Percentiles rank a stretch among this genome's conserved stretches.
These are phyloP conservation scores for Botrytis paeoniae DNA, from an alignment of 2,329 filamentous ascomycete species.

Conservation along the genomic window DNA sequence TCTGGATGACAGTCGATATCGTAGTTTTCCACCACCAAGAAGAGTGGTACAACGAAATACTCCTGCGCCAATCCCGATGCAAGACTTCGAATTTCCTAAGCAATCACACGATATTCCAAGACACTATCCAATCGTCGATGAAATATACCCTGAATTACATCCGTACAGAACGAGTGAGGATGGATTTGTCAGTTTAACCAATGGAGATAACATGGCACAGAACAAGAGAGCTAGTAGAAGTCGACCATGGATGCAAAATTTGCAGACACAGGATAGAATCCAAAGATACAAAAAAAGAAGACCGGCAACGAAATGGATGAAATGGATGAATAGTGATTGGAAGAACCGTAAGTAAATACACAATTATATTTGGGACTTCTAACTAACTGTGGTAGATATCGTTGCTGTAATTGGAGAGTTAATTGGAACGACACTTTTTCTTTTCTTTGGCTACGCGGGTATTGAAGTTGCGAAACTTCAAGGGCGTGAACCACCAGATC, in stretches of 20 bases:
- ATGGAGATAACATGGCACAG: neutral
- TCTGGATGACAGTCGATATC: conserved; percentile 2
- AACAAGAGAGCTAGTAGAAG: neutral
- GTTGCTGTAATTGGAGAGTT: conserved; percentile 35
- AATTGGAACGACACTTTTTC: conserved; percentile 39
- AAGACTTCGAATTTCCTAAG: neutral
- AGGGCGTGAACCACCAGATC: conserved; percentile 22
- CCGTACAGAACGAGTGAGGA: conserved; percentile 5
- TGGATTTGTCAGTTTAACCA: neutral
- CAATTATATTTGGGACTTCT: neutral
- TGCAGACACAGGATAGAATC: conserved; percentile 4
- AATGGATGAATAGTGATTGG: conserved; percentile 20
- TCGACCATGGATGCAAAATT: conserved; percentile 14
- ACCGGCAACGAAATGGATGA: conserved; percentile 11
- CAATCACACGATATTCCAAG: neutral
- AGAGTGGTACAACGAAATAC: neutral
- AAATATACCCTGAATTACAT: neutral
- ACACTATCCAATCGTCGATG: neutral
- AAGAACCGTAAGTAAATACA: conserved; percentile 25
- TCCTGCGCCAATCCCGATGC: neutral
- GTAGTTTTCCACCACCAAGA: neutral
- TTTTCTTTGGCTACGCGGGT: conserved; percentile 39
- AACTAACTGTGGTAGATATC: conserved; percentile 27
- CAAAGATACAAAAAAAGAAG: neutral
- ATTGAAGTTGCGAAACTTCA: conserved; percentile 30